A percentile compares a stretch with the other conserved stretches of the same genome.
Conservation (phyloP, 1,284 basidiomycete genomes). For the Inonotus hispidus region DNA sequence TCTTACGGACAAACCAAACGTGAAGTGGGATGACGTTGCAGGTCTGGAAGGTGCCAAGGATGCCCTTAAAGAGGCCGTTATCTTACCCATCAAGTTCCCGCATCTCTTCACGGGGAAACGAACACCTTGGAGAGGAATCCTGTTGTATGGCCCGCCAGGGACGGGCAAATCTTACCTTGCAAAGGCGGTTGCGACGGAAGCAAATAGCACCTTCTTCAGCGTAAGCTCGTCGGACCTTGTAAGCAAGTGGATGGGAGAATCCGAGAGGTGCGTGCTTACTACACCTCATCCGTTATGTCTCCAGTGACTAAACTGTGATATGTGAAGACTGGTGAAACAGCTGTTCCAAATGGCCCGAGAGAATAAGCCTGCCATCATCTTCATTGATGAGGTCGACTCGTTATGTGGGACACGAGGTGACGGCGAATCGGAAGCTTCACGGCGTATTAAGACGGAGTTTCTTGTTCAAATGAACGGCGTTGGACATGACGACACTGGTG, state of each 20-base stretch:
- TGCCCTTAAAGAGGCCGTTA: slow-evolving; percentile 96
- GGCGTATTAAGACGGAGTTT: slow-evolving; percentile 98
- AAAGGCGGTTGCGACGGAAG: slow-evolving; percentile 98
- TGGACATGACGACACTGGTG: slow-evolving; percentile 94
- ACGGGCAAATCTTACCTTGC: slow-evolving; percentile 96
- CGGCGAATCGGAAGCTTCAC: slow-evolving; percentile 91
- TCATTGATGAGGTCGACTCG: slow-evolving; percentile 98
- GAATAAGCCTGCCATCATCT: slow-evolving; percentile 96
- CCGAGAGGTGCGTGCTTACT: slow-evolving; percentile 71
- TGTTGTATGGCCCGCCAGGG: slow-evolving; percentile 93
- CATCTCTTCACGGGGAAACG: slow-evolving; percentile 98
- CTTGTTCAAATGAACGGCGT: slow-evolving; percentile 98
- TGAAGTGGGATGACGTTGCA: slow-evolving; percentile 98
- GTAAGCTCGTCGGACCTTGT: slow-evolving; percentile 95
- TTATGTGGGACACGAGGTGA: slow-evolving; percentile 93
- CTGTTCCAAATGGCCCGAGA: slow-evolving; percentile 96
- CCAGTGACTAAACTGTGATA: background rate
- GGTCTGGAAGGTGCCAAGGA: slow-evolving; percentile 94
- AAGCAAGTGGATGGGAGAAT: slow-evolving; percentile 99
- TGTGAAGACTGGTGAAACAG: slow-evolving; percentile 84
- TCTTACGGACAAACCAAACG: slow-evolving; percentile 90
- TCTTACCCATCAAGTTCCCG: slow-evolving; percentile 97
- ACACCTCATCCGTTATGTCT: background rate
- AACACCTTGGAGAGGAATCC: slow-evolving; percentile 94
- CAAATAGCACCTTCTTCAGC: slow-evolving; percentile 98